phyloP scores from a whole-genome alignment of 129 eudicot species.

The Chrysanthemum makinoi region DNA sequence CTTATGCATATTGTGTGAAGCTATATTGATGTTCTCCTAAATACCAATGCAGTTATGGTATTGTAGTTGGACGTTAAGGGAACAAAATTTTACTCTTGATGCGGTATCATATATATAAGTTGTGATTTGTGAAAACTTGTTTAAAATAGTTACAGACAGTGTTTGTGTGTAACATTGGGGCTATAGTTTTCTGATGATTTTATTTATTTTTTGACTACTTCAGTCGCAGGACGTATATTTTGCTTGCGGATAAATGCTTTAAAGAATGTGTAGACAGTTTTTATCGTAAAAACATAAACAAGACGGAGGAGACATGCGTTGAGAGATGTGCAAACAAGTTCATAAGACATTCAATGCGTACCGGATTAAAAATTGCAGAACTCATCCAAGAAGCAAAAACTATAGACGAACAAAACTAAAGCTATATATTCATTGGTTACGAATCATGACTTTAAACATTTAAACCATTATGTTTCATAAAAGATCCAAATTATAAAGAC shows the following conservation, averaged over 20 bases:
- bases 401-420: conserved; percentile 11
- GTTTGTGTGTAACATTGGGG: neutral
- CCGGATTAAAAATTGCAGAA: conserved; percentile 77
- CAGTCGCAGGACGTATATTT: conserved; percentile 80
- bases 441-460: no score
- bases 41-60: neutral
- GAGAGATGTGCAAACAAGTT: conserved; percentile 83
- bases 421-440: no score
- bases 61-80: neutral
- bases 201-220: conserved; percentile 12
- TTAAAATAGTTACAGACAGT: neutral
- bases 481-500: no score
- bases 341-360: conserved; percentile 81
- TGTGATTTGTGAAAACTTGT: neutral
- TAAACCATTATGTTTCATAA: no score
- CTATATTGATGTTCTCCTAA: neutral
- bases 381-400: conserved; percentile 70
- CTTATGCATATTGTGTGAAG: neutral
- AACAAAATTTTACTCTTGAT: no score
- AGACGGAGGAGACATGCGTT: conserved; percentile 79
- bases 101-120: neutral
- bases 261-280: conserved; percentile 76
- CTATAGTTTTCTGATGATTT: neutral
- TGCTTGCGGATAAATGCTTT: conserved; percentile 81
- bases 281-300: conserved; percentile 63